Evolutionary conservation across 2,329 filamentous ascomycete genomes (phyloP).

Genomic region (Meredithiella fracta): DNA sequence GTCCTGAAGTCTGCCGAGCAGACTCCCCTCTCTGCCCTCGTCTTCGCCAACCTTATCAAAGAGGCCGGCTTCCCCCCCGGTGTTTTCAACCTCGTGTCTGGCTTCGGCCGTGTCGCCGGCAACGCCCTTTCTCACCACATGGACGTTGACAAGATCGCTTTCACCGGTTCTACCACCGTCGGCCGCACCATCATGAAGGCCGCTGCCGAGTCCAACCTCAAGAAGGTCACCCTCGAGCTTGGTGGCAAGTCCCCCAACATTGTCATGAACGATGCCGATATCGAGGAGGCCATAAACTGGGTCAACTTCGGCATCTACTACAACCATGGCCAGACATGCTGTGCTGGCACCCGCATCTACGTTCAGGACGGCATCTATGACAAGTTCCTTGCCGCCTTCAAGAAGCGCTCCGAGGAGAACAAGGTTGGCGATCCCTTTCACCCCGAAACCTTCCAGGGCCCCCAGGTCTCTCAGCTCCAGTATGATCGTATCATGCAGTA

Average conservation of each 20-base stretch:
- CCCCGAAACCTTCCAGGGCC: conserved; percentile 24
- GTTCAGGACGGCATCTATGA: conserved; percentile 34
- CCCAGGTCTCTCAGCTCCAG: conserved; percentile 34
- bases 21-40: conserved; percentile 28
- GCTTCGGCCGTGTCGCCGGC: conserved; percentile 50
- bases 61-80: conserved; percentile 61
- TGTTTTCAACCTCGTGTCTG: conserved; percentile 58
- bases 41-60: conserved; percentile 38
- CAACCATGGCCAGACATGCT: conserved; percentile 43
- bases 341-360: conserved; percentile 41
- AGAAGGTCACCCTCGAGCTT: conserved; percentile 49
- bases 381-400: conserved; percentile 44
- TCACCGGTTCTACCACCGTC: conserved; percentile 58
- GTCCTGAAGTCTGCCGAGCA: conserved; percentile 39
- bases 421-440: conserved; percentile 24
- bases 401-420: conserved; percentile 25
- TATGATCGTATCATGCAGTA: conserved; percentile 30
- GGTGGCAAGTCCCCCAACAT: conserved; percentile 52
- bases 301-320: conserved; percentile 29
- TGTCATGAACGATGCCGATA: conserved; percentile 47
- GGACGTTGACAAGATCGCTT: conserved; percentile 55
- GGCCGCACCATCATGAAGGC: conserved; percentile 58
- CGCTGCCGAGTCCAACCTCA: conserved; percentile 45
- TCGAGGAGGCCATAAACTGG: conserved; percentile 44
- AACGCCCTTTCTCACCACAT: conserved; percentile 50